Evolutionary conservation across 2,329 filamentous ascomycete species (phyloP).

Genomic region (Aspergillus tamarii): DNA sequence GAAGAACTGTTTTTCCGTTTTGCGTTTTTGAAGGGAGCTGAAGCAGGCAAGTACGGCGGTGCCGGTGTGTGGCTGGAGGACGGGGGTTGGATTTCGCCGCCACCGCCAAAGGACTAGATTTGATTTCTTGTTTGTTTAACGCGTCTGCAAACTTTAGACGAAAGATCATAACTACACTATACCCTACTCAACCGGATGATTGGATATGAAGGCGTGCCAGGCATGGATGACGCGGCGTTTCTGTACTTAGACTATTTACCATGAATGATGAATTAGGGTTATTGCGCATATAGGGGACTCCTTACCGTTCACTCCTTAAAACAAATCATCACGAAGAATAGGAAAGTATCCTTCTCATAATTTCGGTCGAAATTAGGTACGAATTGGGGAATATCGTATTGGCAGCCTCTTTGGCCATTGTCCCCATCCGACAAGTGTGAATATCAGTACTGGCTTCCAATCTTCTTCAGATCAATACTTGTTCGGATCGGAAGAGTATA

Average conservation of each 20-base stretch:
- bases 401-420: not conserved
- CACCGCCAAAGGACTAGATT: slow-evolving; percentile 29
- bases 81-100: slow-evolving; percentile 39
- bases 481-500: no score
- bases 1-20: slow-evolving; percentile 52
- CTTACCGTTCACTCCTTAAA: not conserved
- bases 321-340: not conserved
- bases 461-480: no score
- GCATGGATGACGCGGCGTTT: not conserved
- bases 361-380: not conserved
- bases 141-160: not conserved
- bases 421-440: no score
- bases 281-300: not conserved
- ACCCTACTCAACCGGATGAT: not conserved
- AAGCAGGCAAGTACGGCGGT: slow-evolving; percentile 43
- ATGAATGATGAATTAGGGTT: not conserved
- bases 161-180: not conserved
- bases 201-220: not conserved
- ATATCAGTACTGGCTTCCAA: no score
- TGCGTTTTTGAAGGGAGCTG: slow-evolving; percentile 47
- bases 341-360: not conserved
- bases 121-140: slow-evolving; percentile 1
- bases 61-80: slow-evolving; percentile 45
- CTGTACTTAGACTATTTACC: not conserved
- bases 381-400: not conserved